A percentile compares a stretch with the other conserved stretches of the same genome.
Conservation (phyloP, 192 early-diverging fungal species). For the Coemansia sp. region DNA sequence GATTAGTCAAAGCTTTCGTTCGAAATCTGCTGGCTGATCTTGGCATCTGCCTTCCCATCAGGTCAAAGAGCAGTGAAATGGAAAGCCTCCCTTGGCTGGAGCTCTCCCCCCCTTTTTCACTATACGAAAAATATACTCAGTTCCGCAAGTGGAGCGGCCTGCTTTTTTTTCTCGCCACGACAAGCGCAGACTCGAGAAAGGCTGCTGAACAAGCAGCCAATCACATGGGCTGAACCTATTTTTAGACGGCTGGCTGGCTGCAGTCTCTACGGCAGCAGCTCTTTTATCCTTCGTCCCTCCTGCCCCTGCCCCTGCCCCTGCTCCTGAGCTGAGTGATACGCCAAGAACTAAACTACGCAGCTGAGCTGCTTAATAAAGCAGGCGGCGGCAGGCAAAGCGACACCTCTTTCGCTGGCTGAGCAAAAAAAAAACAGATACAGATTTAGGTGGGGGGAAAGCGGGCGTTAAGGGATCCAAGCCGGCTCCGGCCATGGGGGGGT, state of each 20-base stretch:
- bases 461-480: not conserved
- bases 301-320: not conserved
- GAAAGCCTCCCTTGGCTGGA: too few relatives aligned
- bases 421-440: not conserved
- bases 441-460: not conserved
- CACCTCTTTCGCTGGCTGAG: too few relatives aligned
- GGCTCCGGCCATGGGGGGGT: not conserved
- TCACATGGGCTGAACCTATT: slow-evolving; percentile 18
- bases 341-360: too few relatives aligned
- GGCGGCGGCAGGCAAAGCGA: too few relatives aligned
- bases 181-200: not conserved
- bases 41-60: too few relatives aligned
- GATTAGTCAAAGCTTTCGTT: not conserved
- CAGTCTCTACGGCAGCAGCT: not conserved
- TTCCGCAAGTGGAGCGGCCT: too few relatives aligned
- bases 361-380: too few relatives aligned
- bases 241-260: too few relatives aligned
- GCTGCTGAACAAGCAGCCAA: slow-evolving; percentile 7
- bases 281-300: not conserved
- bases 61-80: too few relatives aligned
- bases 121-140: too few relatives aligned
- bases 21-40: not conserved
- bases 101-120: too few relatives aligned
- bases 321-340: too few relatives aligned
- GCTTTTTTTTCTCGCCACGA: not conserved